phyloP scores from a whole-genome alignment of 768 basidiomycete genomes.

The Thelephora aurantiotincta region DNA sequence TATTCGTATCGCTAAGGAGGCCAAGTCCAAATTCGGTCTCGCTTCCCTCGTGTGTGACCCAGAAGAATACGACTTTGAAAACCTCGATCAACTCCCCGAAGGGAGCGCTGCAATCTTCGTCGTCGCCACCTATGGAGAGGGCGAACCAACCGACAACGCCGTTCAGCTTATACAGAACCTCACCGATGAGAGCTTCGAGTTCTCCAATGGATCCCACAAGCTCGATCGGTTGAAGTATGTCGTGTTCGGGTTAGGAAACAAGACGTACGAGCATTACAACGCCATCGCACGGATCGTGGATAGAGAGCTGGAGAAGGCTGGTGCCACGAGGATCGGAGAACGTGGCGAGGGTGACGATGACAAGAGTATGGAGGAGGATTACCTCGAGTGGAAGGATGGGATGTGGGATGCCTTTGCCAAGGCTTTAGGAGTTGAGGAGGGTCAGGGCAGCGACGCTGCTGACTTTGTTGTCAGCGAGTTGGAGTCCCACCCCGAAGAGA shows the following conservation, averaged over 20 bases:
- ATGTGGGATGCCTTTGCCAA: slow-evolving; percentile 91
- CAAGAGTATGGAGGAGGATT: slow-evolving; percentile 99
- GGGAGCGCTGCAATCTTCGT: slow-evolving; percentile 87
- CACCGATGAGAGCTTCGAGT: slow-evolving; percentile 76
- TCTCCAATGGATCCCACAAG: slow-evolving; percentile 61
- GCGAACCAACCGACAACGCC: slow-evolving; percentile 97
- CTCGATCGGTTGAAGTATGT: slow-evolving; percentile 88
- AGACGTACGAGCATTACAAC: slow-evolving; percentile 95
- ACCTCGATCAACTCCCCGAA: slow-evolving; percentile 80
- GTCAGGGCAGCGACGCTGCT: slow-evolving; percentile 86
- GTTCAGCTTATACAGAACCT: slow-evolving; percentile 89
- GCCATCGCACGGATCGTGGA: slow-evolving; percentile 77
- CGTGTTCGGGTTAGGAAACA: slow-evolving; percentile 86
- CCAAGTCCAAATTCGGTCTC: slow-evolving; percentile 90
- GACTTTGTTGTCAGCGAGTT: slow-evolving; percentile 90
- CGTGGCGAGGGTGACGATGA: slow-evolving; percentile 97
- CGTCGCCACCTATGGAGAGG: slow-evolving; percentile 97
- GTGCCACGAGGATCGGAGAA: slow-evolving; percentile 74
- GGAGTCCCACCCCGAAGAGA: slow-evolving; percentile 58
- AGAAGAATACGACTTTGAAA: slow-evolving; percentile 98
- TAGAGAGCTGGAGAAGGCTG: slow-evolving; percentile 56
- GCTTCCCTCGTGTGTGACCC: slow-evolving; percentile 96
- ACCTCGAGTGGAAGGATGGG: slow-evolving; percentile 95
- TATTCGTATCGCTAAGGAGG: slow-evolving; percentile 94
- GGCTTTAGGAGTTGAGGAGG: slow-evolving; percentile 83